phyloP scores from a whole-genome alignment of 202 grass and related monocot species.

The Digitaria exilis region DNA sequence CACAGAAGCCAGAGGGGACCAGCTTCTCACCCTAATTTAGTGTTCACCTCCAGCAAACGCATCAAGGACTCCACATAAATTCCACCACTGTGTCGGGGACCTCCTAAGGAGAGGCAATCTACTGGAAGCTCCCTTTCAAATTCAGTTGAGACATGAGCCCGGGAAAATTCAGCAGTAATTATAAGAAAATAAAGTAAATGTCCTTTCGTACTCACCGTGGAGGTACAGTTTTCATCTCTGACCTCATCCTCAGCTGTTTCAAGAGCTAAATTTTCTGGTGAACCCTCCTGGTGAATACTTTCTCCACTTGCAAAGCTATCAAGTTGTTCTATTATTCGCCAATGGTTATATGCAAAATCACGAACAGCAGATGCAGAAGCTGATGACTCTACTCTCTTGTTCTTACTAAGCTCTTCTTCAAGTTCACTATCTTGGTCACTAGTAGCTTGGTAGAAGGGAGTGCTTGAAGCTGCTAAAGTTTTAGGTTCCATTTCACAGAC shows the following conservation, averaged over 20 bases:
- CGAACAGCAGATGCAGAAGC: background rate
- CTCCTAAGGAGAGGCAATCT: conserved; percentile 20
- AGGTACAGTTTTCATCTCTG: background rate
- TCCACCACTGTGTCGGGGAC: conserved; percentile 54
- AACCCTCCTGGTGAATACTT: background rate
- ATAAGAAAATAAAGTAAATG: background rate
- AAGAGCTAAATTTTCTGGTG: background rate
- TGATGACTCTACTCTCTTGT: background rate
- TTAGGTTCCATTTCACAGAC: background rate
- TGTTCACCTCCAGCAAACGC: conserved; percentile 35
- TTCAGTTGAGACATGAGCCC: conserved; percentile 10
- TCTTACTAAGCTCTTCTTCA: background rate
- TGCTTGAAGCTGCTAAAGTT: background rate
- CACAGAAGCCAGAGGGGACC: background rate
- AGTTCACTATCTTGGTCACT: background rate
- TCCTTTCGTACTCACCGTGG: conserved; percentile 15
- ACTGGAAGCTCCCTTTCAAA: conserved; percentile 30
- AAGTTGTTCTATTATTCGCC: background rate
- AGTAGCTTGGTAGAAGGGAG: background rate
- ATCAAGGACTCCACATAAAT: conserved; percentile 58
- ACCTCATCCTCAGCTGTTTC: background rate
- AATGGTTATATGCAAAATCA: background rate
- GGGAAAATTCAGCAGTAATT: background rate
- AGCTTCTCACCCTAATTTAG: conserved; percentile 40
- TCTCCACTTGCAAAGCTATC: background rate